Base-by-base conservation (phyloP, 2,329 filamentous ascomycete genomes). In the Colletotrichum tanaceti region DNA sequence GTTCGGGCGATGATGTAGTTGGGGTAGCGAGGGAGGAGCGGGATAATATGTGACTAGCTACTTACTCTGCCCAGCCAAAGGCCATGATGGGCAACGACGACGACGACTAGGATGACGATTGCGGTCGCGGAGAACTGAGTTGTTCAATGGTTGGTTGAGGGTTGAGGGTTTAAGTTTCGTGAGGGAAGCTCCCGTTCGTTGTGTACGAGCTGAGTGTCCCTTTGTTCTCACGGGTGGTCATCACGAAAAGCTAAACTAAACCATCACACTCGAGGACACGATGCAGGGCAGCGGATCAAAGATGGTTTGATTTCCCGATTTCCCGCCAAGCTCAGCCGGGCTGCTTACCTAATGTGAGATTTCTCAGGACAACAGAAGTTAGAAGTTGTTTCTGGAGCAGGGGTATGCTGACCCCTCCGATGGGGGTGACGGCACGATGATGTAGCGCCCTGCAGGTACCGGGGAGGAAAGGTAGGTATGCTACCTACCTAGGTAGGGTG, bases 1-100 rank as follows among this genome's bases (percentile, higher is more conserved):
- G 18, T 41, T 44, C 16, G 7, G 32, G 39, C 10, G 14, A 38
- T 44, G 18, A 41, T 38, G 32, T 63, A 49, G 38, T 41, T 32
- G 55, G 41, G 28, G 54, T 38, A 47, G 22, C n/a, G 14, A 20
- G 22, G 60, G 53, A 46, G 32, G 32, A 9, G 32, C 7, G 9
- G 32, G 32, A 35, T 35, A 35, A 28, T 22, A 58, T 47, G 60
- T 44, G 50, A 39, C 49, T 55, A 43, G 7, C 65, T 69, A 43
- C 65, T 69, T 58, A 71, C 70, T 71, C 69, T 43, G 63, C 57
- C 70, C 70, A 70, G 60, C 63, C 62, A 60, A 70, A 64, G 81
- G 68, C 63, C 70, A 71, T 71, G 70, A 57, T 59, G 64, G 54
- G 63, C 59, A 32, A 39, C 35, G 24, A 35, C 22, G 38, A 64